Evolutionary conservation across 345 rosid species (phyloP), one percentile per base, ranked within the genome.

Genomic region (Citrus sp.): DNA sequence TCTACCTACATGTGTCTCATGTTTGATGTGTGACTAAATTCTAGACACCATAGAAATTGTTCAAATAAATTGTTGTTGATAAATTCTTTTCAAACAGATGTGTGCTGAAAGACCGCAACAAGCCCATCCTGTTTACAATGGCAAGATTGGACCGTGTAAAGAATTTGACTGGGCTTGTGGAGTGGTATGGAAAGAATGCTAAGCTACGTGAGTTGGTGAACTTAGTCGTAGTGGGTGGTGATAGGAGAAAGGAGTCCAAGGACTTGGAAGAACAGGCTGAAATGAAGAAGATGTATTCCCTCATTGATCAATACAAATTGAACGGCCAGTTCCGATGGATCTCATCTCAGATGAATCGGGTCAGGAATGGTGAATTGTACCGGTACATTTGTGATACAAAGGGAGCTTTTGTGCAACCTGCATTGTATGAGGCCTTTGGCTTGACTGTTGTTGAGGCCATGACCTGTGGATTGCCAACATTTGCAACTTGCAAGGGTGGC

Each of bases 141-240:
- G 98, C 98, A 32, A 90, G 98, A 87, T 88, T 94, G 30, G 98
- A 94, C 85, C 93, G 98, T 27, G 98, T 94, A 10, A 94, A 94
- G 92, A 94, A 94, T 76, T 81, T 94, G 77, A 12, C 90, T 0
- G 98, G 98, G 73, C 97, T 93, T 30, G 98, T 94, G 1, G 98
- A 94, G 82, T 94, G 98, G 98, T 94, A 94, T 38, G 98, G 97
- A 9, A 92, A 92, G 91, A 94, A 92, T 55, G 18, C 79, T 2
- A 86, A 79, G 82, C 85, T 94, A 0, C 93, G 98, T 3, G 95
- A 93, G 60, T 79, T 93, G 8, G 94, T 77, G 37, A 94, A 94
- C 89, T 91, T 93, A 35, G 98, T 94, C 1, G 97, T 94, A 9
- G 98, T 93, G 0, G 98, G 98, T 40, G 98, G 98, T 32, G 98